Evolutionary conservation across 352 stramenopile species (phyloP), one percentile per base, ranked within the genome.

Genomic region (Elongisporangium anandrum): DNA sequence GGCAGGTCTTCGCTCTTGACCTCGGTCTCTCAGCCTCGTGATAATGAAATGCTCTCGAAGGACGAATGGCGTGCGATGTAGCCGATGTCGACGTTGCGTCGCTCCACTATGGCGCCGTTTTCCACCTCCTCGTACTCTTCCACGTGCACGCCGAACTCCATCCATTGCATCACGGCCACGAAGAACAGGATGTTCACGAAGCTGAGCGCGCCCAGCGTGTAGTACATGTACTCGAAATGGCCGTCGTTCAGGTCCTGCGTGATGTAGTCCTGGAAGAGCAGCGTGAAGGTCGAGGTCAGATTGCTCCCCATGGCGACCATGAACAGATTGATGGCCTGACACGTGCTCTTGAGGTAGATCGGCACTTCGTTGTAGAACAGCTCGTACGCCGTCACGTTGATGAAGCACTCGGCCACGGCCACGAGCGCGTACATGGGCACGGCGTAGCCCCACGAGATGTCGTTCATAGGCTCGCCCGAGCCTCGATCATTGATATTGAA

Each of bases 181-280:
- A 88, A 95, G 50, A 62, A 72, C 23, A 85, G 45, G 22, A 90
- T 79, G 66, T 95, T 95, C 24, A 95, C 26, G 26, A 88, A 59
- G 50, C 83, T 87, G 19, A 93, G 61, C 19, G 68, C 77, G 9
- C 83, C 86, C 10, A 95, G 73, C 24, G 82, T 87, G 73, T 82
- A 95, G 70, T 88, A 95, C 86, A 95, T 95, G 80, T 94, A 93
- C 81, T 95, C 86, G 63, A 95, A 90, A 56, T 95, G 71, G 45
- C 84, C 84, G 24, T 90, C 56, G 60, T 95, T 92, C 34, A 95
- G 73, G 53, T 86, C 65, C 23, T 90, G 45, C n/a, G 70, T 69
- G 59, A 94, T 91, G 57, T 77, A 88, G 52, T 81, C 60, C 24
- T 90, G 79, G 64, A 95, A 95, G 1, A 93, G 67, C 24, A 95